Conservation (phyloP, 129 eudicot genomes). For the Gnaphalium uliginosum region DNA sequence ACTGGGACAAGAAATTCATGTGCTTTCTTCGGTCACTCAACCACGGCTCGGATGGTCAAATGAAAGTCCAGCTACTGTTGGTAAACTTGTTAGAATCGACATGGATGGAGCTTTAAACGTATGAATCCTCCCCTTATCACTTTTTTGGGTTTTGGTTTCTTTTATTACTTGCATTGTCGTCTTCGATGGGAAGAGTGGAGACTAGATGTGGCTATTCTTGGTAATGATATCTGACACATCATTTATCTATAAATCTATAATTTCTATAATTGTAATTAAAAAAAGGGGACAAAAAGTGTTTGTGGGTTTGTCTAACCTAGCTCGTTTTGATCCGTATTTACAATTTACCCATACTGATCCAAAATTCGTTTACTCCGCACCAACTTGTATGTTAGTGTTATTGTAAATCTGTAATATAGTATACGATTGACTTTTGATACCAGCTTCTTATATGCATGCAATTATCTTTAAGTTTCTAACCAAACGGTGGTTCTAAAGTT, state of each 20-base stretch:
- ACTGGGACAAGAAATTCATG: slow-evolving; percentile 89
- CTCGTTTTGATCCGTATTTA: not conserved
- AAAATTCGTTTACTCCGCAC: not conserved
- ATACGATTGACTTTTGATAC: not conserved
- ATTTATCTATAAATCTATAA: no score
- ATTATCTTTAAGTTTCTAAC: not conserved
- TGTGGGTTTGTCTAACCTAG: not conserved
- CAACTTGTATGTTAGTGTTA: not conserved
- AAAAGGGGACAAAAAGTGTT: not conserved
- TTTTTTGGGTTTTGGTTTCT: not conserved
- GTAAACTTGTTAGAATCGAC: slow-evolving; percentile 83
- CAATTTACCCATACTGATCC: not conserved
- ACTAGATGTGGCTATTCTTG: not conserved
- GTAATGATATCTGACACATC: not conserved
- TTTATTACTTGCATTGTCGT: not conserved
- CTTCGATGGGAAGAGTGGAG: not conserved
- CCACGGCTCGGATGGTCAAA: slow-evolving; percentile 99
- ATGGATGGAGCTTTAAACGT: slow-evolving; percentile 98
- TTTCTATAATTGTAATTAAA: not conserved
- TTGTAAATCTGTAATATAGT: not conserved
- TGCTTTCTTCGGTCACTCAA: slow-evolving; percentile 71
- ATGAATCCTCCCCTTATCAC: slow-evolving; percentile 29
- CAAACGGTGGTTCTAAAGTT: not conserved
- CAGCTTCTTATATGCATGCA: not conserved
- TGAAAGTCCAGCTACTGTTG: slow-evolving; percentile 90